Percentiles rank a stretch among this genome's conserved stretches.
Evolutionary conservation across 2,329 filamentous ascomycete genomes (phyloP).

Genomic region (Macrophomina pseudophaseolina): DNA sequence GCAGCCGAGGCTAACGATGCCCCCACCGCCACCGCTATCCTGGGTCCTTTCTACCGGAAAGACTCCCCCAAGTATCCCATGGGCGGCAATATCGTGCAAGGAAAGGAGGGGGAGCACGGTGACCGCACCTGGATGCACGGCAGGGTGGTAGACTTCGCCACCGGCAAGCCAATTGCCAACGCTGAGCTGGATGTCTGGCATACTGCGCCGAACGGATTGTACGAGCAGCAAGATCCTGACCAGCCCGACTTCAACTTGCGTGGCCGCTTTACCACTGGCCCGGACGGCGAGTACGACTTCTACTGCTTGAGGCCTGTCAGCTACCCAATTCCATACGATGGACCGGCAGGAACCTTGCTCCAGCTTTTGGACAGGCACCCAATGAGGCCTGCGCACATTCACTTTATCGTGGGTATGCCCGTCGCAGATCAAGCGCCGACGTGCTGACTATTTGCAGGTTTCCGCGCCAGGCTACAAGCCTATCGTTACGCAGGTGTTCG

Average conservation of each 20-base stretch:
- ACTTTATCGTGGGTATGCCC: conserved; percentile 57
- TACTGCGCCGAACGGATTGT: conserved; percentile 71
- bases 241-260: conserved; percentile 77
- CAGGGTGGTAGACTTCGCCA: conserved; percentile 60
- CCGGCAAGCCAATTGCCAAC: conserved; percentile 67
- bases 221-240: conserved; percentile 73
- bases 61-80: conserved; percentile 73
- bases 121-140: conserved; percentile 71
- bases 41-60: conserved; percentile 83
- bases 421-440: neutral
- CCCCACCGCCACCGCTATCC: conserved; percentile 76
- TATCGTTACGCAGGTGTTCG: conserved; percentile 80
- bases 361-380: conserved; percentile 65
- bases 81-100: conserved; percentile 67
- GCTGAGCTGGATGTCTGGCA: conserved; percentile 81
- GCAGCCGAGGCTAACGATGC: conserved; percentile 55
- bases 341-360: conserved; percentile 63
- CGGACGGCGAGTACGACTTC: conserved; percentile 64
- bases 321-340: conserved; percentile 63
- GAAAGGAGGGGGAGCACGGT: conserved; percentile 50
- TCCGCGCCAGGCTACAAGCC: conserved; percentile 66
- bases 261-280: conserved; percentile 72
- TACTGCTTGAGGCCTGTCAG: conserved; percentile 51
- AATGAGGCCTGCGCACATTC: conserved; percentile 67
- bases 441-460: conserved; percentile 45